Base-by-base conservation (phyloP, 2,329 filamentous ascomycete genomes). In the Oidium heveae region DNA sequence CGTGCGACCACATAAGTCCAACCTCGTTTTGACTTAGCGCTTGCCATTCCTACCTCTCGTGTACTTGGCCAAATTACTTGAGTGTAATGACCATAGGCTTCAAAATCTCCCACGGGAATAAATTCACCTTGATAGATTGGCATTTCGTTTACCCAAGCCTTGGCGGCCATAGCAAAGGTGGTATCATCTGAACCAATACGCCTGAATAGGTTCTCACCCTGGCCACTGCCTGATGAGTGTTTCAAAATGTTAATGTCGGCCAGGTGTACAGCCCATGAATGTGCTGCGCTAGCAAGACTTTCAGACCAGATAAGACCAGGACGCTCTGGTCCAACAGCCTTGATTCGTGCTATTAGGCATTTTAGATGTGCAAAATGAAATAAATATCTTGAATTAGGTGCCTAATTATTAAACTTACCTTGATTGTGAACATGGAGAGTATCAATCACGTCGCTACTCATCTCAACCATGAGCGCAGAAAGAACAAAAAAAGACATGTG, bases 71-170 rank as follows among this genome's bases (percentile, higher is more conserved):
- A 57, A 20, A 57, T 55, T 18, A 55, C 36, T 50, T 57, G 56
- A 7, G 56, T 55, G 36, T 57, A 57, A 24, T 57, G 56, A 39
- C 56, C 56, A 47, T 55, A 57, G 4, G n/a, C n/a, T 33, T 16
- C 32, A 34, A 53, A 53, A 41, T 55, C 44, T 18, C 56, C 53
- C 3, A 49, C 49, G 16, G n/a, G 47, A 43, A 57, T 53, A 16
- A 49, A 50, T 20, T 55, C 53, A 16, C 56, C 56, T 15, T 43
- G 50, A 24, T 55, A 57, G 10, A 52, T n/a, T 9, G 28, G 15
- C 46, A 53, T 57, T 47, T 57, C 56, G 13, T 34, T 15, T n/a
- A 33, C 34, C 56, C 56, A 57, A 20, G 55, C 41, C 6, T 1
- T 33, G 15, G 15, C 24, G 16, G 47, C 47, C 28, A 32, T 28